A percentile compares a stretch with the other conserved stretches of the same genome.
Evolutionary conservation across 2,329 filamentous ascomycete species (phyloP).

Genomic region (Beauveria varroae): DNA sequence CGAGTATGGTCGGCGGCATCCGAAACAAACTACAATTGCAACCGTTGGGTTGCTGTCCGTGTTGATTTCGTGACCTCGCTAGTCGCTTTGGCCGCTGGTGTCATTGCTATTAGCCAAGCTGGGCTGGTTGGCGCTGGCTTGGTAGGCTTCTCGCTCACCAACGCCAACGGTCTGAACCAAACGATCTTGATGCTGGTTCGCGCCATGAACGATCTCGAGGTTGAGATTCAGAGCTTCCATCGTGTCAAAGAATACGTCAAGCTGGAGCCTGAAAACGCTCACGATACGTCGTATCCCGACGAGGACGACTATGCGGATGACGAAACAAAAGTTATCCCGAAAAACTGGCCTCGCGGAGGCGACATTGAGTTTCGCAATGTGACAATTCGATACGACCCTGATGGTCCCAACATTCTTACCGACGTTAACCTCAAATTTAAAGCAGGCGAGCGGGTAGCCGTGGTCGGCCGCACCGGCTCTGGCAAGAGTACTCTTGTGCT

Average conservation of each 20-base stretch:
- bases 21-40: conserved; percentile 47
- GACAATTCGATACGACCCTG: conserved; percentile 39
- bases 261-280: conserved; percentile 37
- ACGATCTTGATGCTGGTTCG: conserved; percentile 46
- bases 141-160: conserved; percentile 49
- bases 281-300: conserved; percentile 31
- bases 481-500: conserved; percentile 68
- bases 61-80: conserved; percentile 47
- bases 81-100: conserved; percentile 42
- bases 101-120: conserved; percentile 42
- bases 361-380: conserved; percentile 44
- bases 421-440: conserved; percentile 43
- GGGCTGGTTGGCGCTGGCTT: conserved; percentile 41
- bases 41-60: conserved; percentile 50
- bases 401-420: conserved; percentile 41
- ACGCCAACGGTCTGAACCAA: conserved; percentile 45
- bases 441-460: conserved; percentile 67
- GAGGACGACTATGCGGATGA: conserved; percentile 34
- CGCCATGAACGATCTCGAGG: conserved; percentile 45
- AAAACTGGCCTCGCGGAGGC: conserved; percentile 38
- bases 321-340: conserved; percentile 29
- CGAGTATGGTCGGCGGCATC: conserved; percentile 37
- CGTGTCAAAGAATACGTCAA: conserved; percentile 42
- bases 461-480: conserved; percentile 74
- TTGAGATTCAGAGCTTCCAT: conserved; percentile 45